Conservation (phyloP, 352 stramenopile species). For the Sclerospora graminicola region DNA sequence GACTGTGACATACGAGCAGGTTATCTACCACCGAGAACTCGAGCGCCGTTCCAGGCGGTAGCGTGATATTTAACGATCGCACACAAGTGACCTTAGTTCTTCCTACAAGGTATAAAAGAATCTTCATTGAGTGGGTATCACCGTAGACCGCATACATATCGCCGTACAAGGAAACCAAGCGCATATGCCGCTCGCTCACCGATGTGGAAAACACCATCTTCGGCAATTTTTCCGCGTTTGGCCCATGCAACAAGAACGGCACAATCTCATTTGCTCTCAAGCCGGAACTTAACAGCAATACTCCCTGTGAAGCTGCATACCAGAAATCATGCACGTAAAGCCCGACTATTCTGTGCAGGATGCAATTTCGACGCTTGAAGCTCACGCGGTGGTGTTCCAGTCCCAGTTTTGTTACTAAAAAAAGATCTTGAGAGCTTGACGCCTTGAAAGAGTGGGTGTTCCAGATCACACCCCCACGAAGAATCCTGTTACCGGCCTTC, state of each 20-base stretch:
- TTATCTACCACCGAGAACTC: constrained; percentile 79
- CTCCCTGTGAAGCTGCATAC: constrained; percentile 46
- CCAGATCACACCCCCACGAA: constrained; percentile 52
- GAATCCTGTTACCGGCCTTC: constrained; percentile 50
- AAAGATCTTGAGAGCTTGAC: constrained; percentile 57
- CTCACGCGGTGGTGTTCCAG: constrained; percentile 72
- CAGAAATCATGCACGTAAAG: constrained; percentile 65
- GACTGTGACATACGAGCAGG: constrained; percentile 68
- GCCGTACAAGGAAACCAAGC: constrained; percentile 56
- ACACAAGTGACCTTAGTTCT: constrained; percentile 59
- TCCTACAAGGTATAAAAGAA: constrained; percentile 66
- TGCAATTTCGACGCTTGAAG: constrained; percentile 38
- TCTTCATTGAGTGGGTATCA: constrained; percentile 40
- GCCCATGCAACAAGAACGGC: constrained; percentile 48
- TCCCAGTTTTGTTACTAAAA: constrained; percentile 61
- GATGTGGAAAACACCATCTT: constrained; percentile 60
- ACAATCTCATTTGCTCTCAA: constrained; percentile 71
- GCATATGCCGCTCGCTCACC: constrained; percentile 42
- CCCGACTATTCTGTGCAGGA: constrained; percentile 45
- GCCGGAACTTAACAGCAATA: constrained; percentile 62
- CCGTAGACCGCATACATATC: constrained; percentile 56
- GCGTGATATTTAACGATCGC: constrained; percentile 58
- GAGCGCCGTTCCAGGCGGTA: constrained; percentile 42
- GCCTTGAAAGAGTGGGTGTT: constrained; percentile 36
- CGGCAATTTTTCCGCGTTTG: constrained; percentile 54